phyloP scores from a whole-genome alignment of 2,329 filamentous ascomycete genomes.

The Alternaria novae-zelandiae region DNA sequence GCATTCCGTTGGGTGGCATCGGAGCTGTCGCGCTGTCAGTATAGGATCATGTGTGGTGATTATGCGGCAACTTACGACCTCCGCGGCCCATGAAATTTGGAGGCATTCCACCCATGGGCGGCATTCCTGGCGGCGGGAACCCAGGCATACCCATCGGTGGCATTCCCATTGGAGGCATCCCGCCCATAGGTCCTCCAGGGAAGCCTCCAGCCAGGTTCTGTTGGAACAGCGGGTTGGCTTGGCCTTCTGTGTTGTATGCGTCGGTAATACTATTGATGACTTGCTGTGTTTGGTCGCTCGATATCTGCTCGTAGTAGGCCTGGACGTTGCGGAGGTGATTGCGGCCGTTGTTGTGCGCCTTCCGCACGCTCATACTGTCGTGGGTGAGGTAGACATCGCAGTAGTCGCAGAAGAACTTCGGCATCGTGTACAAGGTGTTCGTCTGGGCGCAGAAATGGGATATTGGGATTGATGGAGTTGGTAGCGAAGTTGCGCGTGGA shows the following conservation, averaged over 20 bases:
- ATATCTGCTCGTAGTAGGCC: conserved; percentile 99
- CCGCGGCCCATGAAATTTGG: conserved; percentile 52
- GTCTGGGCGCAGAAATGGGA: not conserved
- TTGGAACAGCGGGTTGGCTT: conserved; percentile 82
- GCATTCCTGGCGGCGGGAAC: conserved; percentile 38
- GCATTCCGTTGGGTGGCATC: conserved; percentile 41
- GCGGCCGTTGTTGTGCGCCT: conserved; percentile 94
- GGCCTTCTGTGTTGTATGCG: conserved; percentile 93
- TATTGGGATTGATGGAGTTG: not conserved
- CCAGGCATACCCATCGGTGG: conserved; percentile 29
- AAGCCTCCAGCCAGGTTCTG: conserved; percentile 57
- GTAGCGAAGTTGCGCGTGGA: conserved; percentile 4
- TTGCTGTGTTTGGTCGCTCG: conserved; percentile 96
- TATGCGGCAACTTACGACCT: conserved; percentile 39
- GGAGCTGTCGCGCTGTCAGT: conserved; percentile 19
- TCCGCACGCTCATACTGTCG: conserved; percentile 99
- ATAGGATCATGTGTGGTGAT: not conserved
- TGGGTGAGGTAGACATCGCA: conserved; percentile 99
- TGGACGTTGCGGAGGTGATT: conserved; percentile 98
- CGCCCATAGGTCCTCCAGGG: conserved; percentile 35
- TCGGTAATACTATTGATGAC: conserved; percentile 98
- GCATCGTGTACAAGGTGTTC: conserved; percentile 17
- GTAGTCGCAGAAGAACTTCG: conserved; percentile 72
- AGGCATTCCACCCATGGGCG: conserved; percentile 39
- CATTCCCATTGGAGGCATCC: conserved; percentile 29